Base-by-base conservation (phyloP, 257 asterid genomes). In the Nicotiana knightiana region DNA sequence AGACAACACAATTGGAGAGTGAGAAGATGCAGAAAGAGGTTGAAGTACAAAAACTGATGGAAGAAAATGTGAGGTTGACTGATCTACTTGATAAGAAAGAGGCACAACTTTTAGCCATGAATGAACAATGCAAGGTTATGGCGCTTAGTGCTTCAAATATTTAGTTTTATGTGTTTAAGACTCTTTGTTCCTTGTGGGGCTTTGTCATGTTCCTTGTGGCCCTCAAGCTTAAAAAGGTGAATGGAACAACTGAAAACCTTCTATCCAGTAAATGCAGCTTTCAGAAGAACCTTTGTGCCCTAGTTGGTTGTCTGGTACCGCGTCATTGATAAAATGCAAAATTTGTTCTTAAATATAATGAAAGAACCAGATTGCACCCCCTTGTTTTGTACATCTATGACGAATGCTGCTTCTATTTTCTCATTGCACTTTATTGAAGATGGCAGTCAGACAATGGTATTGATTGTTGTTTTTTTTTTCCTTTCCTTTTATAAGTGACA, bases 71-170 rank as follows among this genome's bases (percentile, higher is more conserved):
- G 68, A 90, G 90, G 80, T 87, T 96, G 81, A 88, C 87, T 76
- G 87, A 94, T 88, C 88, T 85, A 51, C 97, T 94, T 55, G 99
- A 94, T 91, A 90, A 94, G 88, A 96, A 96, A 89, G 99, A 96
- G 85, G 99, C 99, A 83, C 99, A 96, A 82, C 98, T 96, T 12
- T 81, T 90, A 63, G 99, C 99, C 86, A 92, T 96, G 99, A 96
- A 92, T 55, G 99, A 94, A 89, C 98, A 96, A 84, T 96, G 98
- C 92, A 96, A 96, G 88, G 90, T 96, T 67, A 92, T 96, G 97
- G 99, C 97, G 15, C 89, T 96, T 39, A 90, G 86, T 82, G 89
- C 94, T 77, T 90, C 91, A 83, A 87, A 89, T 82, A 84, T 90
- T 59, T 91, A 88, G 87, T 83, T 84, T 32, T 57, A 33, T 30